Evolutionary conservation across 306 rosid genomes (phyloP), one percentile per base, ranked within the genome.

Genomic region (Rubus parviflorus): DNA sequence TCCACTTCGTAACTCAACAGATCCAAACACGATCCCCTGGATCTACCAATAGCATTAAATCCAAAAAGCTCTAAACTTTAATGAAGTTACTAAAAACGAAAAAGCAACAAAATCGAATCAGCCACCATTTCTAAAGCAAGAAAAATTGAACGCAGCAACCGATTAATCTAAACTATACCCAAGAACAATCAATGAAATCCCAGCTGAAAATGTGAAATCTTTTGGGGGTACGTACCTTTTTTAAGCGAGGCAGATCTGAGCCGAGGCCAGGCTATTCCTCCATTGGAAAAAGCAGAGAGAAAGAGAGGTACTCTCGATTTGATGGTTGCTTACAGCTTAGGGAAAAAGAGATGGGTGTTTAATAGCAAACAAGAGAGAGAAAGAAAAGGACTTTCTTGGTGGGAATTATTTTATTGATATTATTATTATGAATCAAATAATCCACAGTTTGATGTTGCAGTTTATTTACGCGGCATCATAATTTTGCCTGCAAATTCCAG

Each of bases 181-280:
- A 60, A 56, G 9, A 60, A 25, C 40, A 58, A 58, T 23, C 65
- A 0, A 23, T 23, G 40, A 23, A 14, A 60, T 60, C 65, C 38
- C 7, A 74, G 38, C 64, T 12, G 78, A 62, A 46, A 60, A 56
- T 20, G 40, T 51, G 48, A 25, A 68, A 30, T 52, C 1, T 23
- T 58, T 14, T 8, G 3, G 9, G 40, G 47, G 43, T 64, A 90
- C 90, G 40, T 23, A 62, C 43, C 96, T 81, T 35, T 38, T 37
- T 51, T 35, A 11, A 42, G 15, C 53, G 60, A 42, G 56, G 58
- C 79, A 47, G 86, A 87, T 89, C 84, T 68, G 80, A 22, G n/a
- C 9, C 52, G 35, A 38, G n/a, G 65, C 75, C 70, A 79, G 48
- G 35, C 35, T 30, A 30, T 47, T 57, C 67, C 81, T 75, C 72